Conservation (phyloP, 164 flowering plant species). For the Aristolochia fimbriata region DNA sequence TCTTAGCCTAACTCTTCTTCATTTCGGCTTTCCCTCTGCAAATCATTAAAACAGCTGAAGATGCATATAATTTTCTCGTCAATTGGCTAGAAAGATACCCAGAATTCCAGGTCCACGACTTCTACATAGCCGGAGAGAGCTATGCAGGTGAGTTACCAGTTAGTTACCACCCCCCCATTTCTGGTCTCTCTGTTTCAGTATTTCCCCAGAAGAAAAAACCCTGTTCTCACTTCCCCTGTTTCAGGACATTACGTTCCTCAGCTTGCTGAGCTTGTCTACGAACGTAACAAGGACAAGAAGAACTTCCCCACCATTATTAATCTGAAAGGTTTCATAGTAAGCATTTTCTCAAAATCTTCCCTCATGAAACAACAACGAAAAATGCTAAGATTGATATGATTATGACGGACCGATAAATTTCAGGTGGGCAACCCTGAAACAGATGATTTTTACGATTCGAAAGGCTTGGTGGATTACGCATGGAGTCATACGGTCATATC, state of each 20-base stretch:
- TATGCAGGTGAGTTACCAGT: conserved; percentile 3
- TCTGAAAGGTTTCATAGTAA: conserved; percentile 59
- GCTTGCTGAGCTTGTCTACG: conserved; percentile 53
- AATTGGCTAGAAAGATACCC: conserved; percentile 61
- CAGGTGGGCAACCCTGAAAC: conserved; percentile 76
- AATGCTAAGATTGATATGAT: too few species aligned
- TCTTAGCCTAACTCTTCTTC: too few species aligned
- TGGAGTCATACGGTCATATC: conserved; percentile 69
- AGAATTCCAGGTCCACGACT: conserved; percentile 37
- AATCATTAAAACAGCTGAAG: conserved; percentile 27
- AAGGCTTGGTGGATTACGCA: conserved; percentile 53
- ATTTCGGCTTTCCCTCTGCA: too few species aligned
- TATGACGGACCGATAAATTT: background rate
- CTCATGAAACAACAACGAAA: background rate
- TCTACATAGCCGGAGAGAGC: conserved; percentile 55
- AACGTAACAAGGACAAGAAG: conserved; percentile 31
- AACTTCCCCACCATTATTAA: conserved; percentile 35
- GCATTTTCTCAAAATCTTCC: conserved; percentile 5
- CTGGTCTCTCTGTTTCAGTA: background rate
- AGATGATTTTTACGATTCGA: conserved; percentile 40
- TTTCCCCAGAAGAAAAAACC: background rate
- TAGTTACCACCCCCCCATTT: too few species aligned
- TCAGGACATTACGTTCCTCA: conserved; percentile 77
- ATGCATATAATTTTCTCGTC: conserved; percentile 54
- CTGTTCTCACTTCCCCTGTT: too few species aligned